Evolutionary conservation across 768 basidiomycete genomes (phyloP).

Genomic region (Russula griseocarnosa): DNA sequence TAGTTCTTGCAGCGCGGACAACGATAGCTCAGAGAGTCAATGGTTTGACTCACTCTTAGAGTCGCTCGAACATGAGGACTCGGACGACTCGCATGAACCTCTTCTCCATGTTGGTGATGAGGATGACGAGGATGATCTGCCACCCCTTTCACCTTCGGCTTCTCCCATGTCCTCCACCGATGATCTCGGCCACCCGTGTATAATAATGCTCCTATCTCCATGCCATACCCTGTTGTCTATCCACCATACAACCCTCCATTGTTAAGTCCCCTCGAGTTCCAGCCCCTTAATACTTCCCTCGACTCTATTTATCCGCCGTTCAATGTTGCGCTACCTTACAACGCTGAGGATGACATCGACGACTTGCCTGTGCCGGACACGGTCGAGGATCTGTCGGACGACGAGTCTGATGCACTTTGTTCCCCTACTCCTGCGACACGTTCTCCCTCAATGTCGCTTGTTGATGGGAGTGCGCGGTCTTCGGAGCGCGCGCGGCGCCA

Average conservation of each 20-base stretch:
- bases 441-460: slow-evolving; percentile 53
- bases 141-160: slow-evolving; percentile 52
- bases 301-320: slow-evolving; percentile 33
- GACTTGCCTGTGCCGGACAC: slow-evolving; percentile 72
- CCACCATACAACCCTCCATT: slow-evolving; percentile 56
- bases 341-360: slow-evolving; percentile 58
- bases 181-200: slow-evolving; percentile 57
- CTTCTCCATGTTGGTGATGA: slow-evolving; percentile 55
- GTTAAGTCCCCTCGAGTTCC: slow-evolving; percentile 48
- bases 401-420: slow-evolving; percentile 69
- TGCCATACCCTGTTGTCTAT: slow-evolving; percentile 62
- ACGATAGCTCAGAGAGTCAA: slow-evolving; percentile 59
- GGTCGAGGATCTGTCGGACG: slow-evolving; percentile 81
- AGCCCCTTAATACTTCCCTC: slow-evolving; percentile 42
- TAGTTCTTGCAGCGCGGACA: slow-evolving; percentile 34
- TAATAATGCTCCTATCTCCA: slow-evolving; percentile 45
- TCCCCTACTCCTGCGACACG: slow-evolving; percentile 52
- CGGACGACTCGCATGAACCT: slow-evolving; percentile 50
- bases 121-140: slow-evolving; percentile 62
- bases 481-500: slow-evolving; percentile 39
- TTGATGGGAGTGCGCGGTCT: slow-evolving; percentile 35
- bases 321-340: slow-evolving; percentile 61
- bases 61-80: slow-evolving; percentile 64
- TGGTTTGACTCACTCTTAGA: slow-evolving; percentile 83
- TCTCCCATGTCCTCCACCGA: slow-evolving; percentile 79